Base-by-base conservation (phyloP, 306 rosid genomes). In the Pyrus communis region DNA sequence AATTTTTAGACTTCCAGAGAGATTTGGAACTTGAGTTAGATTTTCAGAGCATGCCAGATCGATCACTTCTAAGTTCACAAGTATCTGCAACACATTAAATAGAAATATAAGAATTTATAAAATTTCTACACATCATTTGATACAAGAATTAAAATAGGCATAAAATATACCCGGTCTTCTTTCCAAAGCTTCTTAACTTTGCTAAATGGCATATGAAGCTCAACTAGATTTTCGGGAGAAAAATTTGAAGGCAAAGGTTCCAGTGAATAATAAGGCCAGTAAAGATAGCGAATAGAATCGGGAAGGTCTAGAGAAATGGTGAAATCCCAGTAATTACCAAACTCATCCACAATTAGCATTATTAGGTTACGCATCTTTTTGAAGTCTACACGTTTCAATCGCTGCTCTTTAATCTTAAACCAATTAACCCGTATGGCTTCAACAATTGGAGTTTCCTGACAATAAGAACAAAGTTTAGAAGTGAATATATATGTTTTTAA, bases 351-450 rank as follows among this genome's bases (percentile, higher is more conserved):
- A 57, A 21, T 3, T 2, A 81, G 78, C 28, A 71, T 19, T 54
- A 46, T 73, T n/a, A 81, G 70, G 18, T 77, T 71, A 45, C 35
- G 63, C 81, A 81, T 63, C 14, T 40, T 76, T 70, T 80, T 70
- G 38, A 81, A 81, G 74, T 77, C 76, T 13, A 12, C 19, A 66
- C 69, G 82, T 65, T 75, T 59, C 14, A 65, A 71, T 9, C 15
- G 31, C 25, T 4, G 19, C 17, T 25, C 9, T 60, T 6, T 11
- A 60, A 23, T 60, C 31, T 4, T 11, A 3, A n/a, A 3, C 10
- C 19, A 30, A 18, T 71, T 64, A 4, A 63, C 33, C 4, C 35
- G 23, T 49, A 31, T 31, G 6, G 35, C 35, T 31, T 31, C 35
- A 31, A 31, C 35, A 5, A 31, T 4, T 31, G 35, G 35, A 31